Conservation (phyloP, 257 asterid genomes). For the Capsicum chinense region DNA sequence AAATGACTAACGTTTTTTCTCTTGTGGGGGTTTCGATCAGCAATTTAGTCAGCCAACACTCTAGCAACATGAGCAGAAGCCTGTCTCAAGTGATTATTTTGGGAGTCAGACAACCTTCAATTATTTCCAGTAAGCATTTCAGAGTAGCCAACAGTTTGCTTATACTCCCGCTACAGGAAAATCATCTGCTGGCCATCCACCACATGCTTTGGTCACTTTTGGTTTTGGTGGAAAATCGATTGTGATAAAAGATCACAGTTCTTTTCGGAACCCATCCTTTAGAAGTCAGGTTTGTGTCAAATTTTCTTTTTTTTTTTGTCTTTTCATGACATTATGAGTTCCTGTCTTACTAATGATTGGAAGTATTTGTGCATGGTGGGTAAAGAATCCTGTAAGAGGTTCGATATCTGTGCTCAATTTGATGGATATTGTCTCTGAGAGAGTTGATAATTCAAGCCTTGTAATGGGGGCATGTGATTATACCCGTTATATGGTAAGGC, state of each 20-base stretch:
- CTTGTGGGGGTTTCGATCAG: conserved; percentile 51
- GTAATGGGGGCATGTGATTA: conserved; percentile 55
- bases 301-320: conserved; percentile 29
- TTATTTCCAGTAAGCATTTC: conserved; percentile 61
- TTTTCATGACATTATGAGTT: neutral
- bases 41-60: conserved; percentile 52
- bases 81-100: conserved; percentile 52
- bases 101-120: conserved; percentile 51
- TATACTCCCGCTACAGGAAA: conserved; percentile 58
- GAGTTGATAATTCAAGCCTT: conserved; percentile 44
- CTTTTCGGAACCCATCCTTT: conserved; percentile 51
- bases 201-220: conserved; percentile 89
- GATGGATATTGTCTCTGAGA: conserved; percentile 66
- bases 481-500: conserved; percentile 39
- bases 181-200: conserved; percentile 91
- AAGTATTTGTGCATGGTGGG: conserved; percentile 35
- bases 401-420: conserved; percentile 75
- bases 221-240: conserved; percentile 98
- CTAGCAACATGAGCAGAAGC: conserved; percentile 55
- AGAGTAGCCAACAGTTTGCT: conserved; percentile 53
- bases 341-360: conserved; percentile 34
- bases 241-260: conserved; percentile 62
- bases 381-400: conserved; percentile 71
- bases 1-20: conserved; percentile 43
- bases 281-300: conserved; percentile 75